Evolutionary conservation across 306 rosid genomes (phyloP), one percentile per base, ranked within the genome.

Genomic region (Malus sylvestris): DNA sequence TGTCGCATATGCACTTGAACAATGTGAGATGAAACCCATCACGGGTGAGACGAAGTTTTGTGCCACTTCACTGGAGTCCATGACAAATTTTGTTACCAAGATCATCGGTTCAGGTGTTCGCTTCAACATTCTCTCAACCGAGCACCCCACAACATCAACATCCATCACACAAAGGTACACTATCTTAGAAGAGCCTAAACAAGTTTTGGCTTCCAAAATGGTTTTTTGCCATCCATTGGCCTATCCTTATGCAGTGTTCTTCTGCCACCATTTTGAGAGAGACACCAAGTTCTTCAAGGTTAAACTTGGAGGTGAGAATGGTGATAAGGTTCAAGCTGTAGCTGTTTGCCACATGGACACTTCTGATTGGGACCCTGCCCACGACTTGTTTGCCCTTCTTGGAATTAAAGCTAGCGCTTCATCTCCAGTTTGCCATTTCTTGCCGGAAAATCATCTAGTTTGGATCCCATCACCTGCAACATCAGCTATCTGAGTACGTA

Each of bases 271-370:
- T 78, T 78, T 83, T 70, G 58, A 80, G 61, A 80, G 80, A 1
- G 86, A 82, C 33, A 85, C 71, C 33, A 88, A 80, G 79, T 81
- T 88, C 75, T 90, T 88, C 88, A 80, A 81, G 84, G 92, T 85
- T n/a, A 15, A 51, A 33, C 72, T 86, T 5, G 73, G 78, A 27
- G 86, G 85, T 62, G 88, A 85, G 13, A 88, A 80, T 52, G 96
- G 85, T 52, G 86, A 85, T 18, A 72, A 79, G 23, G 76, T 90
- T 38, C 81, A 85, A 49, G 91, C 89, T 20, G 69, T 88, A 22
- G 96, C 89, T 0, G 32, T 85, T 55, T 90, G 91, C 72, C 96
- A 90, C 79, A 76, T 88, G 82, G 86, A 86, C 84, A 81, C 92
- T 3, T 86, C 91, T 40, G 84, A 88, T 10, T 90, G 92, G 92